These are phyloP conservation scores for Penicillium steckii DNA, from an alignment of 495 filamentous ascomycete genomes.

Conservation along the genomic window DNA sequence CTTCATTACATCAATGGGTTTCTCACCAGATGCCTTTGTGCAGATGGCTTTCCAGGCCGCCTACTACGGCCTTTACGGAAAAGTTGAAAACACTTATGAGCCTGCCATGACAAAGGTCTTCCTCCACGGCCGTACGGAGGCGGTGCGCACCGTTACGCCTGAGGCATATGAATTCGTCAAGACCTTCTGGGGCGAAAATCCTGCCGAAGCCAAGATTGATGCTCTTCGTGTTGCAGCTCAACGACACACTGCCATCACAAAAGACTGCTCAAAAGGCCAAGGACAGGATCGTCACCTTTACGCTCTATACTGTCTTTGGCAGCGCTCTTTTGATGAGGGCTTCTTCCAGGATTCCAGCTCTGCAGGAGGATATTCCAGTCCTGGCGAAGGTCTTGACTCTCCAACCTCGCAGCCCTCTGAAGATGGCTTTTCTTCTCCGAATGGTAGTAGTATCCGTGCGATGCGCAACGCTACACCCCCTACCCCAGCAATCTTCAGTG, in stretches of 20 bases:
- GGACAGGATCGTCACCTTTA: conserved; percentile 95
- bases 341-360: conserved; percentile 59
- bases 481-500: conserved; percentile 81
- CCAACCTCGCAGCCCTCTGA: conserved; percentile 49
- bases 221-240: conserved; percentile 79
- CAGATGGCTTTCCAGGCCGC: conserved; percentile 99
- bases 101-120: conserved; percentile 97
- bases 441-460: conserved; percentile 29
- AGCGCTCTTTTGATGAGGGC: conserved; percentile 77
- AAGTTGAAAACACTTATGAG: conserved; percentile 93
- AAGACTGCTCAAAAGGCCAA: conserved; percentile 84
- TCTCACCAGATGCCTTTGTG: conserved; percentile 95
- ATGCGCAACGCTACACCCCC: conserved; percentile 33
- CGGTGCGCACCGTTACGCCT: conserved; percentile 79
- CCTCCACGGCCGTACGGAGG: conserved; percentile 92
- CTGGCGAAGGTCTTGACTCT: conserved; percentile 52
- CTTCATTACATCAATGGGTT: conserved; percentile 95
- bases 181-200: conserved; percentile 92
- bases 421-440: conserved; percentile 35
- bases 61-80: conserved; percentile 95
- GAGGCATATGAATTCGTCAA: conserved; percentile 84
- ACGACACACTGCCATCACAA: conserved; percentile 76
- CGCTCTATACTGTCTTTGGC: conserved; percentile 93
- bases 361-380: conserved; percentile 50
- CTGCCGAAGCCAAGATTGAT: conserved; percentile 77